Conservation (phyloP, 2,329 filamentous ascomycete species). For the Parastagonospora avenae region DNA sequence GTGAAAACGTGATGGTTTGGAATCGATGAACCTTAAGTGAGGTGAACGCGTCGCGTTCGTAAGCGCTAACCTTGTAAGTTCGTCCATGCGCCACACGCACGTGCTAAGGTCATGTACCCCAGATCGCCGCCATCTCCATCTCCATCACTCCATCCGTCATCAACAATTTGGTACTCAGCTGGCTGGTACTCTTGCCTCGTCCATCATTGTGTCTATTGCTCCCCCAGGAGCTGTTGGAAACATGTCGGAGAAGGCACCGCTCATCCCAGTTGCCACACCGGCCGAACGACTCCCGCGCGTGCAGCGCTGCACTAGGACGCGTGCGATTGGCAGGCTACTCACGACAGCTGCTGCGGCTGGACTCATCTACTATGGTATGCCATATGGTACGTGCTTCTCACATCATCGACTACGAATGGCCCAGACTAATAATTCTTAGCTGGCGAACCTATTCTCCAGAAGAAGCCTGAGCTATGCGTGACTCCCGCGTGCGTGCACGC, state of each 20-base stretch:
- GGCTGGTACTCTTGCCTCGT: slow-evolving; percentile 21
- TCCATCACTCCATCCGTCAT: slow-evolving; percentile 14
- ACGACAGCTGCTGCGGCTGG: slow-evolving; percentile 21
- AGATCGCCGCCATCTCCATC: slow-evolving; percentile 22
- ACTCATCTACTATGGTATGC: slow-evolving; percentile 23
- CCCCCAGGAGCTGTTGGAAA: background rate
- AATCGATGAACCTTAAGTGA: no score
- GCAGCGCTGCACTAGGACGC: slow-evolving; percentile 17
- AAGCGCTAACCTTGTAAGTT: no score
- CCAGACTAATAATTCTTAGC: background rate
- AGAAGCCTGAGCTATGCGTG: slow-evolving; percentile 50
- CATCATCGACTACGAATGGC: background rate
- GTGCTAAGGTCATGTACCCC: slow-evolving; percentile 21
- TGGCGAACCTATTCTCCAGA: slow-evolving; percentile 1
- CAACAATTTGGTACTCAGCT: slow-evolving; percentile 23
- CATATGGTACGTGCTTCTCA: slow-evolving; percentile 12
- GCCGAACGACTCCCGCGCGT: slow-evolving; percentile 12
- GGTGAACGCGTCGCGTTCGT: no score
- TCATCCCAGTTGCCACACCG: slow-evolving; percentile 18
- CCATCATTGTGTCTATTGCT: background rate
- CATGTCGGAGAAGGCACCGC: slow-evolving; percentile 32
- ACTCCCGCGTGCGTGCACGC: slow-evolving; percentile 68
- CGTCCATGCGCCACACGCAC: background rate
- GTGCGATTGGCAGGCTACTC: slow-evolving; percentile 20
- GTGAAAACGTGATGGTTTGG: no score